Percentiles rank a stretch among this genome's conserved stretches.
These are phyloP conservation scores for Corymbia calophylla DNA, from an alignment of 441 rosid species.

Conservation along the genomic window DNA sequence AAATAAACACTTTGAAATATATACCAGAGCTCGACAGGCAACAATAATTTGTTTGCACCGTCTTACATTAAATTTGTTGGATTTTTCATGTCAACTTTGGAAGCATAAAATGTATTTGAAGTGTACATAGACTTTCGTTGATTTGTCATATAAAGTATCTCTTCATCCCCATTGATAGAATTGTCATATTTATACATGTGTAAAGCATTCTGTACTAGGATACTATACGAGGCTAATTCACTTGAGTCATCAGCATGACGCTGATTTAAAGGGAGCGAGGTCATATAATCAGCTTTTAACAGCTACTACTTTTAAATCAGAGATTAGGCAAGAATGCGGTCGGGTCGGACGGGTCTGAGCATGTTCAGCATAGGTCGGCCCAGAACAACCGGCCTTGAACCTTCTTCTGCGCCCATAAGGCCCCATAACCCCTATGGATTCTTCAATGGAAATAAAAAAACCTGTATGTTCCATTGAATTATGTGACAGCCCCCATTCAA, in stretches of 20 bases:
- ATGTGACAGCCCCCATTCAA: background rate
- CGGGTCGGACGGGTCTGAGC: background rate
- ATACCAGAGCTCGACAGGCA: background rate
- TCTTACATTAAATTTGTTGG: background rate
- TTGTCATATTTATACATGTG: background rate
- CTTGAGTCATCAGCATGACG: background rate
- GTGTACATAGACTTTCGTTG: background rate
- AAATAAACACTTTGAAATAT: background rate
- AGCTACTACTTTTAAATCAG: background rate
- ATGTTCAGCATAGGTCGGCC: background rate
- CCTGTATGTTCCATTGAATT: background rate
- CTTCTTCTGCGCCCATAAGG: background rate
- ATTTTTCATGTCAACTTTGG: background rate
- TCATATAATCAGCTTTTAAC: background rate
- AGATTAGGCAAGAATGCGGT: background rate
- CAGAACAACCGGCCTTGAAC: background rate
- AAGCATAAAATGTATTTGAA: fast-evolving
- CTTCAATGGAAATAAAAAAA: background rate
- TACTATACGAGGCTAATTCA: background rate
- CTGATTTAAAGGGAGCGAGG: background rate
- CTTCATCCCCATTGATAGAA: background rate
- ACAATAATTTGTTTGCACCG: background rate
- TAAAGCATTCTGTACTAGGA: background rate
- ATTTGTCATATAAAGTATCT: background rate
- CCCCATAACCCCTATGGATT: background rate